Conservation (phyloP, 1,284 basidiomycete genomes). For the Leccinum griseonigrum region DNA sequence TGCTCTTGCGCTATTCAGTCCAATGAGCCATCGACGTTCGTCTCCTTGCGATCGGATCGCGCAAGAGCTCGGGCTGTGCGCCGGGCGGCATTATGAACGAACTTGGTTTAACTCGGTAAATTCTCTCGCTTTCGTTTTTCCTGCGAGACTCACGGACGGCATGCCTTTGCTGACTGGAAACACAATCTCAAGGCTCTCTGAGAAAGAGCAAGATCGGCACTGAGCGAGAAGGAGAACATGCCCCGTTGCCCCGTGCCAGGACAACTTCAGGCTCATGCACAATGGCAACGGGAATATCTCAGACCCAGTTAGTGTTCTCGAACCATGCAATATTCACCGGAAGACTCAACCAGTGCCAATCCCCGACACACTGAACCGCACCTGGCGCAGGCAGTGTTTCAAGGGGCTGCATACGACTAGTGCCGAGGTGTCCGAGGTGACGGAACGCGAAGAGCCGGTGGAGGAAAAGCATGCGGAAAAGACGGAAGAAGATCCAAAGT, state of each 20-base stretch:
- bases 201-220: conserved; percentile 53
- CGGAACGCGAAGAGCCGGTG: conserved; percentile 30
- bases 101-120: no score
- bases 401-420: conserved; percentile 72
- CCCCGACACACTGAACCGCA: conserved; percentile 64
- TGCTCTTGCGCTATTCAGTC: no score
- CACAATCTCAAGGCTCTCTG: conserved; percentile 83
- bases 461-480: conserved; percentile 44
- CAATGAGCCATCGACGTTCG: no score
- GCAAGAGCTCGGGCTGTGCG: conserved; percentile 60
- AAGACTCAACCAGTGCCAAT: conserved; percentile 1
- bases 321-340: not conserved
- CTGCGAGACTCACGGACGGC: no score
- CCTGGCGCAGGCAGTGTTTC: conserved; percentile 82
- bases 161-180: no score
- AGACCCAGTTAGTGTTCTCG: conserved; percentile 53
- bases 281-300: conserved; percentile 58
- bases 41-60: no score
- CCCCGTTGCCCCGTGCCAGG: conserved; percentile 22
- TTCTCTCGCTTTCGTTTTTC: no score
- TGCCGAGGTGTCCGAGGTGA: conserved; percentile 34
- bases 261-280: conserved; percentile 37
- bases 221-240: conserved; percentile 41
- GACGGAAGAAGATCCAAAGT: conserved; percentile 68
- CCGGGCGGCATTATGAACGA: no score